Evolutionary conservation across 139 green algal genomes (phyloP).

Genomic region (Coccomyxa sp.): DNA sequence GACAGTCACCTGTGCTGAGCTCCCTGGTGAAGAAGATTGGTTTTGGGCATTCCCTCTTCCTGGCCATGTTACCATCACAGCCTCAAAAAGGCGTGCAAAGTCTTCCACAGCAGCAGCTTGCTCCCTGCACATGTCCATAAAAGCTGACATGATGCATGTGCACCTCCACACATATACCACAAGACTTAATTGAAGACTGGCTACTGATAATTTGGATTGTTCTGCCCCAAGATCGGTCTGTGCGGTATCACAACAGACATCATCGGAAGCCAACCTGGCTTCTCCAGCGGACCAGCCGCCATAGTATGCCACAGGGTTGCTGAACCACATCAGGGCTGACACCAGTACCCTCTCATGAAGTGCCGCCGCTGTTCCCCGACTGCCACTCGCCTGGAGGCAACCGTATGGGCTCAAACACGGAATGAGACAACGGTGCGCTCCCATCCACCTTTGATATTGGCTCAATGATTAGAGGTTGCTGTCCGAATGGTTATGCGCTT

Average conservation of each 20-base stretch:
- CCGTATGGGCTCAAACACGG: background rate
- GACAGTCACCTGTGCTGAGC: background rate
- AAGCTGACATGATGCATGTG: background rate
- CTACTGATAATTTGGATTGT: background rate
- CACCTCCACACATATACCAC: background rate
- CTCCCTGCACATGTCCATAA: constrained; percentile 16
- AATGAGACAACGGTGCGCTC: background rate
- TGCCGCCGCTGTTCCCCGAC: background rate
- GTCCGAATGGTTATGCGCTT: background rate
- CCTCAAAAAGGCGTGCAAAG: constrained; percentile 16
- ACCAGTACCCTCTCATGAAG: constrained; percentile 31
- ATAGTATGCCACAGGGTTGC: constrained; percentile 26
- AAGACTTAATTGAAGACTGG: background rate
- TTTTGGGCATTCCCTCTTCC: background rate
- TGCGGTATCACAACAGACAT: background rate
- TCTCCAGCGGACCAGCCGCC: constrained; percentile 11
- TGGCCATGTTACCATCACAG: background rate
- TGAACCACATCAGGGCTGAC: constrained; percentile 30
- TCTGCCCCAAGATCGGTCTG: background rate
- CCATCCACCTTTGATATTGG: background rate
- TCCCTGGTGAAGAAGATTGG: background rate
- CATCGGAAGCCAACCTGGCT: constrained; percentile 3
- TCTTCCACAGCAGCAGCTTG: constrained; percentile 16
- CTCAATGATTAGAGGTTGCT: background rate
- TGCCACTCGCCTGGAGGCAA: background rate